Percentiles rank a stretch among this genome's conserved stretches.
Evolutionary conservation across 2,329 filamentous ascomycete species (phyloP).

Genomic region (Hymenoscyphus albidus): DNA sequence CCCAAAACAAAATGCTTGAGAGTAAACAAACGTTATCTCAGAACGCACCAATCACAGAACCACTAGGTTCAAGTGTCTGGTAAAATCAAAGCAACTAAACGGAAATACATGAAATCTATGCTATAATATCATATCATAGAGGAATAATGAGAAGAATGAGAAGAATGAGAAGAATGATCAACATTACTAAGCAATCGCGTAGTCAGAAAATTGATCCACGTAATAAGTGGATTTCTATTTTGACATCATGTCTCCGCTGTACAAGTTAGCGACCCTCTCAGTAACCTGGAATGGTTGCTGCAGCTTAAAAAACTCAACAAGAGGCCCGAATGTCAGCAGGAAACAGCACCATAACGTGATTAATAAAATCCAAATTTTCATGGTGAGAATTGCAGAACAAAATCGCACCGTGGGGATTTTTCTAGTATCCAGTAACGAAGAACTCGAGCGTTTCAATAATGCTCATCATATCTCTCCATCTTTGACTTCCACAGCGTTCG

Average conservation of each 20-base stretch:
- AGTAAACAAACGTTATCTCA: neutral
- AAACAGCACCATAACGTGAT: neutral
- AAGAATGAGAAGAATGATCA: neutral
- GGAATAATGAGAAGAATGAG: neutral
- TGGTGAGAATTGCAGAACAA: neutral
- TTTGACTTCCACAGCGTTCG: neutral
- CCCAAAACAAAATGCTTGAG: neutral
- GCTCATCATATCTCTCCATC: neutral
- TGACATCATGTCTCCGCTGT: neutral
- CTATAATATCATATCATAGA: neutral
- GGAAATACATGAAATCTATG: neutral
- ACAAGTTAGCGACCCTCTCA: neutral
- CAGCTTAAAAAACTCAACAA: neutral
- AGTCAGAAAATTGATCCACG: neutral
- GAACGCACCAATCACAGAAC: neutral
- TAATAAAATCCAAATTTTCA: neutral
- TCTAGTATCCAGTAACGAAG: neutral
- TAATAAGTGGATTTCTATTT: neutral
- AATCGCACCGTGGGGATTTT: neutral
- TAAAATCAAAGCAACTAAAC: neutral
- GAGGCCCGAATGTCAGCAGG: neutral
- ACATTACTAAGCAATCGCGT: neutral
- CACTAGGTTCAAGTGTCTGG: neutral
- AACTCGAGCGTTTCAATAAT: neutral
- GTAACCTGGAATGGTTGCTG: slow-evolving; percentile 1